Percentiles rank a stretch among this genome's conserved stretches.
Evolutionary conservation across 768 basidiomycete species (phyloP).

Genomic region (Suillus clintonianus): DNA sequence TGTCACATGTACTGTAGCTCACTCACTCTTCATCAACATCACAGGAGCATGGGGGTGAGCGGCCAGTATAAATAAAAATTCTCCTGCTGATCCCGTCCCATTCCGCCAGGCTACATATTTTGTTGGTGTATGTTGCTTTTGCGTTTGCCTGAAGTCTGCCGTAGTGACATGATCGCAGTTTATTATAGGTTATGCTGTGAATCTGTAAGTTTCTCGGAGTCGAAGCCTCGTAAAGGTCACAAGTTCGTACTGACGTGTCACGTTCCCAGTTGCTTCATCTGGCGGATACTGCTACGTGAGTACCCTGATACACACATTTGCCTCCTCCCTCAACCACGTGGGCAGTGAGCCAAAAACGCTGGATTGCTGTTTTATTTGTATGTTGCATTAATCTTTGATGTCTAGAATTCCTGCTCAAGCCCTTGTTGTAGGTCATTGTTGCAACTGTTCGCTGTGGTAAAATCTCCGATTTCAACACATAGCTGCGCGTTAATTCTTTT

Average conservation of each 20-base stretch:
- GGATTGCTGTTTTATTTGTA: constrained; percentile 14
- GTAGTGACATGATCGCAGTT: neutral
- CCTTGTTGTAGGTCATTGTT: constrained; percentile 1
- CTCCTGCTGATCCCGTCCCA: neutral
- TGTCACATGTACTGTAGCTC: neutral
- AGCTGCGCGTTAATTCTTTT: neutral
- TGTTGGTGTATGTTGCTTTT: constrained; percentile 7
- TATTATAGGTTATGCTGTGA: constrained; percentile 1
- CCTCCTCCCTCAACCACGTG: neutral
- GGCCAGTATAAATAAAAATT: neutral
- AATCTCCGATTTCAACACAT: neutral
- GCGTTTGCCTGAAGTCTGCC: neutral
- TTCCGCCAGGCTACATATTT: constrained; percentile 7
- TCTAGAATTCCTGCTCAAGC: neutral
- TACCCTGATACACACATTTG: neutral
- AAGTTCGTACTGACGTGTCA: neutral
- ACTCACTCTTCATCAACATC: neutral
- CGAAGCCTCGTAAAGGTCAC: neutral
- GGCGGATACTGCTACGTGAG: constrained; percentile 21
- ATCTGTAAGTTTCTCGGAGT: neutral
- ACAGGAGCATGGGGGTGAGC: constrained; percentile 14
- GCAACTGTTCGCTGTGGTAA: constrained; percentile 13
- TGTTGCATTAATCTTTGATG: neutral
- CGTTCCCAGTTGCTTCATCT: constrained; percentile 13
- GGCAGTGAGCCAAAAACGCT: constrained; percentile 11